A percentile compares a stretch with the other conserved stretches of the same genome.
Evolutionary conservation across 2,329 filamentous ascomycete species (phyloP).

Genomic region (Hypoxylon sp.): DNA sequence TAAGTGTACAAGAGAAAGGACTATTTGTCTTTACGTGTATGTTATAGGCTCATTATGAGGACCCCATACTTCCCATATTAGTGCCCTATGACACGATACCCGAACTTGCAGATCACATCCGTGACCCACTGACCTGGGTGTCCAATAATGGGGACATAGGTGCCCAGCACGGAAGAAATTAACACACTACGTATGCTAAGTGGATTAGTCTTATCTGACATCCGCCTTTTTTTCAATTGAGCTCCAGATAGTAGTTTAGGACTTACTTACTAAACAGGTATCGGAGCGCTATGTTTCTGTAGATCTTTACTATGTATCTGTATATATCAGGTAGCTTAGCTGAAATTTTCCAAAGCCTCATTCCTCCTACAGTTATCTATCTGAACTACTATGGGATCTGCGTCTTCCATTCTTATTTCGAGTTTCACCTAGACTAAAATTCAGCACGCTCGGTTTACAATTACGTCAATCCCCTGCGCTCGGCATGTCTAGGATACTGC

Average conservation of each 20-base stretch:
- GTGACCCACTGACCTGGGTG: conserved; percentile 3
- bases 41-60: not conserved
- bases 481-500: not conserved
- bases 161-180: conserved; percentile 10
- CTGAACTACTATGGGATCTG: not conserved
- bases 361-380: not conserved
- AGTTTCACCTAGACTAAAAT: not conserved
- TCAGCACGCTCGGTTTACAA: not conserved
- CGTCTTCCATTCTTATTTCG: not conserved
- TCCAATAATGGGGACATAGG: conserved; percentile 9
- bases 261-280: not conserved
- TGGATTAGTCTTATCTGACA: not conserved
- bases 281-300: not conserved
- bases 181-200: not conserved
- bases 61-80: not conserved
- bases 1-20: not conserved
- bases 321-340: not conserved
- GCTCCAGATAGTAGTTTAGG: not conserved
- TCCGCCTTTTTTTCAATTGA: not conserved
- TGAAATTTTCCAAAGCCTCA: not conserved
- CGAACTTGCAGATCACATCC: not conserved
- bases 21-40: not conserved
- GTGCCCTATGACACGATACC: not conserved
- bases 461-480: not conserved
- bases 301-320: not conserved